Evolutionary conservation across 108 stramenopile species (phyloP).

Genomic region (Cyclotella baltica): DNA sequence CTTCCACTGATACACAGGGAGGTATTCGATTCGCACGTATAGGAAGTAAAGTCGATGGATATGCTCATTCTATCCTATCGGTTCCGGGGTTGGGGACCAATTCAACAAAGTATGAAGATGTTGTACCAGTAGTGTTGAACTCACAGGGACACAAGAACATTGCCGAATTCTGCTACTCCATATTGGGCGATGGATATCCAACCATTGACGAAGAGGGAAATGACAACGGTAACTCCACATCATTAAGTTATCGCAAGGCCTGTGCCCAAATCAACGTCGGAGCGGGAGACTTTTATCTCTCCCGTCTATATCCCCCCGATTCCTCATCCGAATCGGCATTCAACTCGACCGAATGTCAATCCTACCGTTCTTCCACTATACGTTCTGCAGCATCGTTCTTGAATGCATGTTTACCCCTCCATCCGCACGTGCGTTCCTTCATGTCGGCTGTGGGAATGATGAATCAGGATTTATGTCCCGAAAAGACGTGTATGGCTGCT

Average conservation of each 20-base stretch:
- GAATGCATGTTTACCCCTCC: constrained; percentile 76
- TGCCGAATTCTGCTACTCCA: constrained; percentile 72
- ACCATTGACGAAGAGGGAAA: constrained; percentile 54
- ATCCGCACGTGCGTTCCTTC: constrained; percentile 79
- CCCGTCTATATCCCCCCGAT: constrained; percentile 66
- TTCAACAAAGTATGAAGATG: constrained; percentile 23
- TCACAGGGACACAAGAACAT: constrained; percentile 57
- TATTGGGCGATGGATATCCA: constrained; percentile 83
- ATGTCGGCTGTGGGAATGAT: constrained; percentile 88
- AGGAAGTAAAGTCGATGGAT: constrained; percentile 71
- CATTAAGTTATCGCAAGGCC: constrained; percentile 65
- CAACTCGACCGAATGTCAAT: constrained; percentile 27
- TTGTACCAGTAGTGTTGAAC: constrained; percentile 66
- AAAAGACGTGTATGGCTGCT: constrained; percentile 85
- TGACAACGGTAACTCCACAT: constrained; percentile 59
- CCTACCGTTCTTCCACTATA: constrained; percentile 70
- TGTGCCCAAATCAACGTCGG: constrained; percentile 70
- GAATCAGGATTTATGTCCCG: constrained; percentile 79
- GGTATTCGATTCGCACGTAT: constrained; percentile 87
- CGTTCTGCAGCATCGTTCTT: constrained; percentile 75
- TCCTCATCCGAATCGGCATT: constrained; percentile 39
- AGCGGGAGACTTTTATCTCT: constrained; percentile 71
- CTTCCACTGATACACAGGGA: constrained; percentile 76
- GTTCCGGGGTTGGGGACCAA: constrained; percentile 83
- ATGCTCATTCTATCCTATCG: constrained; percentile 80